Evolutionary conservation across 2,329 filamentous ascomycete species (phyloP).

Genomic region (Diplodia scrobiculata): DNA sequence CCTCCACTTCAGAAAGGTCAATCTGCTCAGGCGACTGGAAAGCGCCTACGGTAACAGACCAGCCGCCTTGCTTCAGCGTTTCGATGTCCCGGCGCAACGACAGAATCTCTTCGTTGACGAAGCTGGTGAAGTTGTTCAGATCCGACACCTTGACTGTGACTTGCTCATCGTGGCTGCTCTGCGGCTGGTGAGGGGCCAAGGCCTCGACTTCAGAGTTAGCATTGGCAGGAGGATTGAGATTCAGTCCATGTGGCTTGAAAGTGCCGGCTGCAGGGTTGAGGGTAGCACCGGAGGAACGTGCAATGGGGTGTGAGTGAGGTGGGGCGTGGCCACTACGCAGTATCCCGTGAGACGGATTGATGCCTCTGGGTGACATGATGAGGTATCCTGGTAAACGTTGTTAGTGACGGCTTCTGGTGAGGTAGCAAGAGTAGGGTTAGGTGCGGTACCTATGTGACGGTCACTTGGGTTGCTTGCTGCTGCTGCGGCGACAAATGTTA

Average conservation of each 20-base stretch:
- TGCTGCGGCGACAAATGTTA: background rate
- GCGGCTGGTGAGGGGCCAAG: background rate
- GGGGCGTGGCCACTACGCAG: background rate
- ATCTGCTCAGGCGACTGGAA: conserved; percentile 1
- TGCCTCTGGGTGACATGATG: background rate
- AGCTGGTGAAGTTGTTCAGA: background rate
- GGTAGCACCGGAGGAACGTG: background rate
- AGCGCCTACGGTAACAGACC: conserved; percentile 33
- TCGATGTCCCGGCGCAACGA: conserved; percentile 33
- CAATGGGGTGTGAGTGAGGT: background rate
- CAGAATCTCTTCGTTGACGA: conserved; percentile 11
- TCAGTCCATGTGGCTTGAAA: background rate
- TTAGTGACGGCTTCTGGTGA: background rate
- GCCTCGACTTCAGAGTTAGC: background rate
- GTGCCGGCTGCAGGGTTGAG: conserved; percentile 12
- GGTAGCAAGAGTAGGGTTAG: background rate
- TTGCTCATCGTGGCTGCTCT: background rate
- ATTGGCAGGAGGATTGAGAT: no score
- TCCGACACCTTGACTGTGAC: background rate
- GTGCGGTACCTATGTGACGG: background rate
- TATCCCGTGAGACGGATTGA: background rate
- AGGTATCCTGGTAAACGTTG: background rate
- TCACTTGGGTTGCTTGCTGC: background rate
- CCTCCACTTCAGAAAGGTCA: background rate
- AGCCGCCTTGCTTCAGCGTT: conserved; percentile 33